These are phyloP conservation scores for Serendipita sp. DNA, from an alignment of 768 basidiomycete genomes.

Conservation along the genomic window DNA sequence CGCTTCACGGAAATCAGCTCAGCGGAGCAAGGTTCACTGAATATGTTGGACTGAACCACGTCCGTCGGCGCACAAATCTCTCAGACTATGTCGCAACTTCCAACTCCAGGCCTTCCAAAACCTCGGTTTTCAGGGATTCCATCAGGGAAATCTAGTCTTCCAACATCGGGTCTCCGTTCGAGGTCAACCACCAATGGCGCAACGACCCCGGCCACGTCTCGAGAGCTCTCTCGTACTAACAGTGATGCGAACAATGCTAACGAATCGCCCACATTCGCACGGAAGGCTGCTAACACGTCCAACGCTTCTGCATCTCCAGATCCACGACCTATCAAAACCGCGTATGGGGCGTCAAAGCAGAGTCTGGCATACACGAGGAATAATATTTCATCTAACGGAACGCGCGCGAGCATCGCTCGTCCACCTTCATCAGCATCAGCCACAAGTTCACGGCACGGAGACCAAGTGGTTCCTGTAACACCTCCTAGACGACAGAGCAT, in stretches of 20 bases:
- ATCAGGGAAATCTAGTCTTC: neutral
- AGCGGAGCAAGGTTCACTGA: neutral
- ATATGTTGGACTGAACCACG: neutral
- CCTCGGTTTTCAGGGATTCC: neutral
- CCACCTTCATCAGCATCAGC: conserved; percentile 8
- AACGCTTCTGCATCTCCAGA: neutral
- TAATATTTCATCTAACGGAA: neutral
- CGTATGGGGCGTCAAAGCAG: neutral
- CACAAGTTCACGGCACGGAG: conserved; percentile 3
- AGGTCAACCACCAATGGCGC: neutral
- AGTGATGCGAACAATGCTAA: neutral
- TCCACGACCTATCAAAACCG: neutral
- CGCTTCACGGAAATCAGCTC: neutral
- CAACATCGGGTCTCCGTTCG: neutral
- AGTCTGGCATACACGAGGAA: neutral
- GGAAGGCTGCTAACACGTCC: neutral
- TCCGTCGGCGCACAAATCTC: neutral
- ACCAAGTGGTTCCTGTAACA: neutral
- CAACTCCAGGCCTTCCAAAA: conserved; percentile 3
- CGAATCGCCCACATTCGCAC: neutral
- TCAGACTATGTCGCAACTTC: neutral
- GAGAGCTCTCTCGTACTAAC: neutral
- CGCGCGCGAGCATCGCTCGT: conserved; percentile 2
- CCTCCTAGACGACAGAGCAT: neutral
- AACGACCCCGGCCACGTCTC: neutral